Evolutionary conservation across 306 rosid species (phyloP).

Genomic region (Lathyrus tuberosus): DNA sequence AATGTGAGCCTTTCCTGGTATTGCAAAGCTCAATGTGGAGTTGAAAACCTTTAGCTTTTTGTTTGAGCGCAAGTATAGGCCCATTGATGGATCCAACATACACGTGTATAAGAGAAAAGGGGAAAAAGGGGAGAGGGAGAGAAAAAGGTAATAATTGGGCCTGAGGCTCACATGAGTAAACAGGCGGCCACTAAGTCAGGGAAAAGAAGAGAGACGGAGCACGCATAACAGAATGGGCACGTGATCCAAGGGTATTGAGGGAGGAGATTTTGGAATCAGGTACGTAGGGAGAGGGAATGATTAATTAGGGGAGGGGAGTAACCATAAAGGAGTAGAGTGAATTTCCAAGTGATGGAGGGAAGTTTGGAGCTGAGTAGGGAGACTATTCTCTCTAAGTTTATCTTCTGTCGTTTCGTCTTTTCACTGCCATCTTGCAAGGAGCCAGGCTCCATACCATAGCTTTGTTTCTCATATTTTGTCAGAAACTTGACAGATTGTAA

Average conservation of each 20-base stretch:
- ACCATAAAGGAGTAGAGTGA: background rate
- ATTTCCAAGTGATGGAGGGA: slow-evolving; percentile 3
- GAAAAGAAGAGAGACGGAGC: background rate
- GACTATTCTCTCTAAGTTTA: slow-evolving; percentile 11
- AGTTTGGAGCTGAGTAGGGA: slow-evolving; percentile 2
- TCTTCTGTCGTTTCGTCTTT: background rate
- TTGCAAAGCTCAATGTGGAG: background rate
- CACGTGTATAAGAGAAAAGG: background rate
- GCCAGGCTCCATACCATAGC: background rate
- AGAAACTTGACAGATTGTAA: background rate
- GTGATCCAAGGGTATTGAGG: background rate
- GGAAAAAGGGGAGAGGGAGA: background rate
- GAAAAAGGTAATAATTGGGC: background rate
- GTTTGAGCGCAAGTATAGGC: background rate
- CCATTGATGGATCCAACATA: slow-evolving; percentile 11
- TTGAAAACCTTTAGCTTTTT: background rate
- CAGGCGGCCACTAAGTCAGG: background rate
- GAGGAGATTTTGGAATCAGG: background rate
- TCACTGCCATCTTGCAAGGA: background rate
- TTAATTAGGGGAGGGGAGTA: background rate
- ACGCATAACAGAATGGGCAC: background rate
- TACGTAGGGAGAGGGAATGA: background rate
- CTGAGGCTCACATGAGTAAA: background rate
- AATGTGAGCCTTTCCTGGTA: background rate
- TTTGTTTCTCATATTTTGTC: background rate